Evolutionary conservation across 768 basidiomycete species (phyloP).

Genomic region (Trametes punicea): DNA sequence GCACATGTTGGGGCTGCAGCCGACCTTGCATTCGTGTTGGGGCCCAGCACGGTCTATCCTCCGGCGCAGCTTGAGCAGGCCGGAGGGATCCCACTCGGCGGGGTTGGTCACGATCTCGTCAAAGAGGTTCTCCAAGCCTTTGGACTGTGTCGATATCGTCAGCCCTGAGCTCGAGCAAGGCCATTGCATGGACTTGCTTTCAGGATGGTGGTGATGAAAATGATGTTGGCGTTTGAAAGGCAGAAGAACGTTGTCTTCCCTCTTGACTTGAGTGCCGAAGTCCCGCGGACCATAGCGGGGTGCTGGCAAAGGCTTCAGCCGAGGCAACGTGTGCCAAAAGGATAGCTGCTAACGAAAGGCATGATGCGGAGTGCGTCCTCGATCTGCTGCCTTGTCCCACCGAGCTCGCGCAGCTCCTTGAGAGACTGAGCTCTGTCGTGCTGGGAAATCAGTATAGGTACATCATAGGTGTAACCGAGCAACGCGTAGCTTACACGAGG

Average conservation of each 20-base stretch:
- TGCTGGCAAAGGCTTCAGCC: slow-evolving; percentile 51
- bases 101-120: slow-evolving; percentile 90
- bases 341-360: slow-evolving; percentile 68
- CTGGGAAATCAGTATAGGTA: slow-evolving; percentile 6
- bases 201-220: slow-evolving; percentile 89
- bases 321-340: background rate
- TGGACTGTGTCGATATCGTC: slow-evolving; percentile 45
- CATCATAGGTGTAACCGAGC: background rate
- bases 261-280: slow-evolving; percentile 68
- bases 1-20: slow-evolving; percentile 97
- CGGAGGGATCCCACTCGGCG: slow-evolving; percentile 71
- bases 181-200: slow-evolving; percentile 44
- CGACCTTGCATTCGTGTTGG: slow-evolving; percentile 81
- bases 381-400: slow-evolving; percentile 71
- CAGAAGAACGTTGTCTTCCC: slow-evolving; percentile 80
- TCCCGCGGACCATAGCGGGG: slow-evolving; percentile 92
- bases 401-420: slow-evolving; percentile 64
- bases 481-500: slow-evolving; percentile 62
- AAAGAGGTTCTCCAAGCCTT: slow-evolving; percentile 70
- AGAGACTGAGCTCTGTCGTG: slow-evolving; percentile 64
- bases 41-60: slow-evolving; percentile 71
- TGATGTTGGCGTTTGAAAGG: slow-evolving; percentile 89
- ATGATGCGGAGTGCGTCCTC: slow-evolving; percentile 72
- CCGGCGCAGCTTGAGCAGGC: slow-evolving; percentile 72
- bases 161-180: background rate